Evolutionary conservation across 1,139 yeast genomes (phyloP).

Genomic region (Candida sp.): DNA sequence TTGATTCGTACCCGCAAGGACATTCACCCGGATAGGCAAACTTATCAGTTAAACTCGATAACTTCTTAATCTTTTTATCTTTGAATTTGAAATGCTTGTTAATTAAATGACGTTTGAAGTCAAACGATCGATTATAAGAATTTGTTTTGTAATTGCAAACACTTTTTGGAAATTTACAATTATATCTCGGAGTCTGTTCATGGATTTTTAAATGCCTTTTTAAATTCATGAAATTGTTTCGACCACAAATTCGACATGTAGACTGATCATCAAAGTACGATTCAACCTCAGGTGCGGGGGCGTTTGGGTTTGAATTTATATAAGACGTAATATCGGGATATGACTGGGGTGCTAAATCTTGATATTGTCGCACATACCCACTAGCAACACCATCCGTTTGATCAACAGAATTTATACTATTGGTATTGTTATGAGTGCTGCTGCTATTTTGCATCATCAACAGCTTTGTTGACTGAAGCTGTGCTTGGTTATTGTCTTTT

Average conservation of each 20-base stretch:
- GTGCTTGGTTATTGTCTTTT: not conserved
- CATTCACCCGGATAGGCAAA: conserved; percentile 38
- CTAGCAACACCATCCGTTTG: not conserved
- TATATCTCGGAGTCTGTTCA: conserved; percentile 43
- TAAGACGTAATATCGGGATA: conserved; percentile 1
- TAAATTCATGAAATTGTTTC: conserved; percentile 14
- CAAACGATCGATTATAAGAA: conserved; percentile 46
- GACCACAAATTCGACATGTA: conserved; percentile 30
- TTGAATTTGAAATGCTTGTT: conserved; percentile 45
- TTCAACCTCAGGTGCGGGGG: conserved; percentile 1
- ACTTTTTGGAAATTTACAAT: conserved; percentile 40
- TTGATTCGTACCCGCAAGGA: conserved; percentile 34
- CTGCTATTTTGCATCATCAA: not conserved
- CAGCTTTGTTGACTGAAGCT: not conserved
- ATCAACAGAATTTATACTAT: not conserved
- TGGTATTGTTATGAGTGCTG: not conserved
- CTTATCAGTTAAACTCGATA: conserved; percentile 42
- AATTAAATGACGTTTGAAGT: conserved; percentile 44
- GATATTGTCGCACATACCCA: not conserved
- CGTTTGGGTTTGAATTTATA: conserved; percentile 1
- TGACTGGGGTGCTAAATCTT: not conserved
- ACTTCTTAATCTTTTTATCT: conserved; percentile 39
- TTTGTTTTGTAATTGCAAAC: conserved; percentile 45
- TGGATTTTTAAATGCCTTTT: conserved; percentile 46
- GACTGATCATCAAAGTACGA: conserved; percentile 2